Conservation (phyloP, 352 stramenopile genomes). For the Saprolegnia diclina region DNA sequence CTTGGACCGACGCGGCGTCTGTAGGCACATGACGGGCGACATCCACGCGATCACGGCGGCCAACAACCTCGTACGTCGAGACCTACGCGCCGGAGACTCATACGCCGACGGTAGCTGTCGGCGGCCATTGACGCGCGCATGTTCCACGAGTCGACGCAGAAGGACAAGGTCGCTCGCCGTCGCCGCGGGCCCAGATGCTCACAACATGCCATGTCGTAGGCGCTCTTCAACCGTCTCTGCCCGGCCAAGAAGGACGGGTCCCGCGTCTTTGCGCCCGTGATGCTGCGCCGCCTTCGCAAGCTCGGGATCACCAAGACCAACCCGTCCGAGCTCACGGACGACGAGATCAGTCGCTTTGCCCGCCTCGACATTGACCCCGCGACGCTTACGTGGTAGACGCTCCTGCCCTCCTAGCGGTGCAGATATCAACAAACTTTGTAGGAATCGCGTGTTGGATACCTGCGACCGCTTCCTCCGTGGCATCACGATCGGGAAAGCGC, state of each 20-base stretch:
- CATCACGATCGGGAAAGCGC: slow-evolving; percentile 86
- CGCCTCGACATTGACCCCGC: slow-evolving; percentile 94
- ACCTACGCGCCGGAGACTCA: too few relatives aligned
- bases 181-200: background rate
- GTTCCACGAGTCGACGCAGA: slow-evolving; percentile 91
- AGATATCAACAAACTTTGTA: slow-evolving; percentile 26
- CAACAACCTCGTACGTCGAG: slow-evolving; percentile 1
- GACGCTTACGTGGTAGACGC: slow-evolving; percentile 64
- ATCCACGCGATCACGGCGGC: slow-evolving; percentile 79
- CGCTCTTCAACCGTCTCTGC: slow-evolving; percentile 81
- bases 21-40: slow-evolving; percentile 86
- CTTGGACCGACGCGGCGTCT: slow-evolving; percentile 43
- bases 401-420: too few relatives aligned
- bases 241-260: slow-evolving; percentile 75
- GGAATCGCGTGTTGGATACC: slow-evolving; percentile 96
- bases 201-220: slow-evolving; percentile 23
- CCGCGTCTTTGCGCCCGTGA: slow-evolving; percentile 52
- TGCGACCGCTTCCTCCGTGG: slow-evolving; percentile 94
- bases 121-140: slow-evolving; percentile 96
- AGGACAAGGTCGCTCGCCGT: slow-evolving; percentile 41
- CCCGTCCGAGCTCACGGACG: slow-evolving; percentile 89
- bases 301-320: slow-evolving; percentile 85
- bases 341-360: slow-evolving; percentile 67
- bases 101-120: slow-evolving; percentile 22
- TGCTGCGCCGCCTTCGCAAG: slow-evolving; percentile 74